These are phyloP conservation scores for Neopestalotiopsis sp. DNA, from an alignment of 2,329 filamentous ascomycete species.

Conservation along the genomic window DNA sequence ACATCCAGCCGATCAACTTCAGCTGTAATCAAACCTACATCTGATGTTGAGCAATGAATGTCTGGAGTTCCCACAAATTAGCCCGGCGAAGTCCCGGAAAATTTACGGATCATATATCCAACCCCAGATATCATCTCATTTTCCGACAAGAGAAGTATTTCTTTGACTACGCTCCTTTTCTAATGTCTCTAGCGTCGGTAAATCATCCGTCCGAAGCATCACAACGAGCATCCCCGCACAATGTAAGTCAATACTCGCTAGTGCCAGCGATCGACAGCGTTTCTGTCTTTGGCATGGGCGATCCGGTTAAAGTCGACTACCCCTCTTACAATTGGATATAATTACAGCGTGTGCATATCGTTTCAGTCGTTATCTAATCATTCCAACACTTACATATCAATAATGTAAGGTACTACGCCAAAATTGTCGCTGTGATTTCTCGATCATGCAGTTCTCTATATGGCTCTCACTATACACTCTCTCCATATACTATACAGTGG, in stretches of 20 bases:
- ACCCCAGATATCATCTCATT: too few species aligned
- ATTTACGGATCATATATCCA: too few species aligned
- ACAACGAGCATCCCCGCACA: conserved; percentile 29
- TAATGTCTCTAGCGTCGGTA: conserved; percentile 21
- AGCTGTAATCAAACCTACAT: too few species aligned
- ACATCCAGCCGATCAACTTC: too few species aligned
- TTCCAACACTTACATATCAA: neutral
- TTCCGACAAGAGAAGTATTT: too few species aligned
- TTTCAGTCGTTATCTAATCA: neutral
- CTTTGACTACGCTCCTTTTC: too few species aligned
- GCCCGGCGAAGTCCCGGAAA: too few species aligned
- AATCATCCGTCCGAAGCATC: conserved; percentile 28
- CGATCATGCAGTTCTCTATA: conserved; percentile 6
- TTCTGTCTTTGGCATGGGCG: conserved; percentile 1
- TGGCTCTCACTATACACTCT: conserved; percentile 12
- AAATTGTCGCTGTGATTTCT: neutral
- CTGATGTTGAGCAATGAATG: too few species aligned
- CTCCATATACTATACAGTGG: too few species aligned
- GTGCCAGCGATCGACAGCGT: conserved; percentile 22
- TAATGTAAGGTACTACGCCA: neutral
- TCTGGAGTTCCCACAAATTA: too few species aligned
- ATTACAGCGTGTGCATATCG: neutral
- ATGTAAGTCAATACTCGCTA: conserved; percentile 14
- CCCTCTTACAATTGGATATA: conserved; percentile 17
- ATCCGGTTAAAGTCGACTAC: conserved; percentile 28